phyloP scores from a whole-genome alignment of 306 rosid genomes.

The Macrotyloma uniflorum region DNA sequence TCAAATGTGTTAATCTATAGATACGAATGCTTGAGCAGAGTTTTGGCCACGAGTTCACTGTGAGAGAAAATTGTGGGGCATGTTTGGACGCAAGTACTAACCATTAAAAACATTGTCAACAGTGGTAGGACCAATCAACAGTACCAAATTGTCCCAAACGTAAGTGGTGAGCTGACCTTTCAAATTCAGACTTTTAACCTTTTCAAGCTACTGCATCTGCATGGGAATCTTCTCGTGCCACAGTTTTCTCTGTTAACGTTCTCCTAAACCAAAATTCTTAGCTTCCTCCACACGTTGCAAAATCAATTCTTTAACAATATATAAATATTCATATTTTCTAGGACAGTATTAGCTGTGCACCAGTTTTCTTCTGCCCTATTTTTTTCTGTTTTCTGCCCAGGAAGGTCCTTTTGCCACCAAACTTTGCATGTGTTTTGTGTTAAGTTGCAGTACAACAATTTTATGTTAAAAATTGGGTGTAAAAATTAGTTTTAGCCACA shows the following conservation, averaged over 20 bases:
- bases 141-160: constrained; percentile 25
- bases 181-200: constrained; percentile 28
- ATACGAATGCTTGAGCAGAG: constrained; percentile 33
- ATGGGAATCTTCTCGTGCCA: constrained; percentile 32
- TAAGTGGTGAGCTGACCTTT: constrained; percentile 25
- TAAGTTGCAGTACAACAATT: neutral
- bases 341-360: constrained; percentile 11
- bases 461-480: neutral
- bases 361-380: neutral
- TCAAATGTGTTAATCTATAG: constrained; percentile 15
- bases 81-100: constrained; percentile 16
- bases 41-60: neutral
- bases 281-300: neutral
- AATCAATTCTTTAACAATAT: neutral
- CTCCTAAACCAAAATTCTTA: constrained; percentile 2
- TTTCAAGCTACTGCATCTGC: constrained; percentile 14
- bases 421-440: constrained; percentile 12
- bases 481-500: neutral
- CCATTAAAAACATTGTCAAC: constrained; percentile 10
- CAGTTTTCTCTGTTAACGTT: neutral
- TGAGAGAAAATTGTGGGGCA: constrained; percentile 8
- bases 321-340: neutral
- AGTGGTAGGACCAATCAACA: constrained; percentile 25
- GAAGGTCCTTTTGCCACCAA: neutral
- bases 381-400: neutral